Evolutionary conservation across 202 grass and related monocot genomes (phyloP).

Genomic region (Miscanthus sacchariflorus): DNA sequence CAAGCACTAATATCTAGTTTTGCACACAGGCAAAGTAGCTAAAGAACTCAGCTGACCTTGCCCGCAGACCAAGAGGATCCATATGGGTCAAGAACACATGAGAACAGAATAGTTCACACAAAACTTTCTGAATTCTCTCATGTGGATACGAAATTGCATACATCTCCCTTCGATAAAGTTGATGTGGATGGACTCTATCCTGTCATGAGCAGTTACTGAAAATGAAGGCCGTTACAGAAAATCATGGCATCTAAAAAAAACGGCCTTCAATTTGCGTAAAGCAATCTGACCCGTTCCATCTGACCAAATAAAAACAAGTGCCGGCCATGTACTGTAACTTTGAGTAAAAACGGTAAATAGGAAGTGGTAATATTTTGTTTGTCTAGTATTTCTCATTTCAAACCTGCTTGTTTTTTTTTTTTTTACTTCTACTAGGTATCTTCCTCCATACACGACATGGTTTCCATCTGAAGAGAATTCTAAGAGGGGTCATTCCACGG

Average conservation of each 20-base stretch:
- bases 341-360: not conserved
- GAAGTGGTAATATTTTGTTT: not conserved
- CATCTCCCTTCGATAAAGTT: too few relatives aligned
- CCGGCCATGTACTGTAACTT: not conserved
- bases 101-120: not conserved
- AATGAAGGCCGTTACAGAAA: too few relatives aligned
- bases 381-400: not conserved
- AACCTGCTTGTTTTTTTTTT: not conserved
- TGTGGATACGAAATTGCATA: too few relatives aligned
- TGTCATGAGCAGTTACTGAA: too few relatives aligned
- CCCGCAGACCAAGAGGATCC: not conserved
- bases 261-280: too few relatives aligned
- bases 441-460: conserved; percentile 80
- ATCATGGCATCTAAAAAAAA: too few relatives aligned
- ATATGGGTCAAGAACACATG: not conserved
- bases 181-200: too few relatives aligned
- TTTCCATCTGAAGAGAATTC: conserved; percentile 49
- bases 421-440: conserved; percentile 62
- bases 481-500: not conserved
- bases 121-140: not conserved
- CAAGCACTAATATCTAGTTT: too few relatives aligned
- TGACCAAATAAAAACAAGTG: not conserved
- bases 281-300: too few relatives aligned
- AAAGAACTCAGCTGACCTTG: not conserved
- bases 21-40: not conserved